Conservation (phyloP, 768 basidiomycete species). For the Lactarius hengduanensis region DNA sequence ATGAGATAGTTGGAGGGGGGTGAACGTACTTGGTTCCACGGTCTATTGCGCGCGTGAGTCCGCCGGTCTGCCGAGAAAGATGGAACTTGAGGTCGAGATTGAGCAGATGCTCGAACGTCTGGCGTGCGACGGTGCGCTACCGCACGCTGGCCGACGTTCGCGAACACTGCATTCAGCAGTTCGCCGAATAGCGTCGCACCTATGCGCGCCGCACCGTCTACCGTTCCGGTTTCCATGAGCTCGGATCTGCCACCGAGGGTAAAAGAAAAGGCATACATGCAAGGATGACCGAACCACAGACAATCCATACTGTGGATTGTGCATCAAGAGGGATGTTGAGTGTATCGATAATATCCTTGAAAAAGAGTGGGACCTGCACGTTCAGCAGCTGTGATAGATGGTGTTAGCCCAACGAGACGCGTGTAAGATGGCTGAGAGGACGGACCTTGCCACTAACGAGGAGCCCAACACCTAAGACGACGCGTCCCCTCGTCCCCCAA, state of each 20-base stretch:
- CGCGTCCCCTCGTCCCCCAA: slow-evolving; percentile 77
- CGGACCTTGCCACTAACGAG: slow-evolving; percentile 83
- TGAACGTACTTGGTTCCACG: slow-evolving; percentile 84
- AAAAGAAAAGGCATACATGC: slow-evolving; percentile 66
- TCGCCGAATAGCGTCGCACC: slow-evolving; percentile 90
- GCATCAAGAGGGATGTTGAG: slow-evolving; percentile 80
- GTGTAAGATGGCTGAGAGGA: neutral
- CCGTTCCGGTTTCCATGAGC: neutral
- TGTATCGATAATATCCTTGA: slow-evolving; percentile 88
- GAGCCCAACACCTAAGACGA: slow-evolving; percentile 77
- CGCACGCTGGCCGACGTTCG: slow-evolving; percentile 91
- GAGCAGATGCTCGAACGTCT: slow-evolving; percentile 92
- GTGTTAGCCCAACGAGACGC: neutral
- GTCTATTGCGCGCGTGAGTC: slow-evolving; percentile 94
- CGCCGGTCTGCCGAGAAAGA: slow-evolving; percentile 90
- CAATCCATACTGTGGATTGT: slow-evolving; percentile 79
- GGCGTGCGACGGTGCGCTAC: slow-evolving; percentile 93
- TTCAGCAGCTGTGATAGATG: slow-evolving; percentile 65
- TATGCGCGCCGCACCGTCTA: slow-evolving; percentile 90
- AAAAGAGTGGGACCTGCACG: slow-evolving; percentile 96
- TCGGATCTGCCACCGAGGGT: neutral
- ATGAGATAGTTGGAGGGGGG: slow-evolving; percentile 26
- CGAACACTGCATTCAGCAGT: slow-evolving; percentile 92
- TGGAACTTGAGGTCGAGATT: slow-evolving; percentile 92
- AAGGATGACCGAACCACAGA: slow-evolving; percentile 86